Evolutionary conservation across 1,284 basidiomycete genomes (phyloP).

Genomic region (Boletellus deceptivus): DNA sequence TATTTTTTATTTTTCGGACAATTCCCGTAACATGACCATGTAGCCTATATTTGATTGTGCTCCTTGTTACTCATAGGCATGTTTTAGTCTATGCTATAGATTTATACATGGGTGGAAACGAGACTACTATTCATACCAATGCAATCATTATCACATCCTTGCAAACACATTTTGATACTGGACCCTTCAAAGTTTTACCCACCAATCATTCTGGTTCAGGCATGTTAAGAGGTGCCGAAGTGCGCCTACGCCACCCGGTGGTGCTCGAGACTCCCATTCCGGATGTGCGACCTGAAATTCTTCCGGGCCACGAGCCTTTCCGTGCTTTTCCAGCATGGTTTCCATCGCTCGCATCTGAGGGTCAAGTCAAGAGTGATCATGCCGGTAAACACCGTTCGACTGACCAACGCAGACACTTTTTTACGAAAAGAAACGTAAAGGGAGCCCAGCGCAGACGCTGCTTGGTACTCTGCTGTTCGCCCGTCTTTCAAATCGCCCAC

Average conservation of each 20-base stretch:
- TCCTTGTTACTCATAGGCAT: conserved; percentile 10
- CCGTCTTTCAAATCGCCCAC: conserved; percentile 60
- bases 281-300: conserved; percentile 23
- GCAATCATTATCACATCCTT: conserved; percentile 12
- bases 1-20: not conserved
- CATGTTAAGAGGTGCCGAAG: conserved; percentile 47
- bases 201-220: conserved; percentile 50
- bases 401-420: conserved; percentile 58
- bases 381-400: conserved; percentile 26
- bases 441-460: conserved; percentile 52
- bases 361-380: conserved; percentile 2
- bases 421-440: conserved; percentile 54
- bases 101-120: conserved; percentile 21
- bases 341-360: conserved; percentile 20
- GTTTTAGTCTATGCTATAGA: conserved; percentile 24
- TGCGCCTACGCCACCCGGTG: conserved; percentile 47
- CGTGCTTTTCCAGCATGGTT: conserved; percentile 39
- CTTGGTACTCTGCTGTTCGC: conserved; percentile 57
- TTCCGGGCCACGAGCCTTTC: conserved; percentile 21
- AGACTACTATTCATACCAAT: conserved; percentile 10
- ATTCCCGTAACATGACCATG: conserved; percentile 6
- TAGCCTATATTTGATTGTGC: conserved; percentile 10
- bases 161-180: not conserved
- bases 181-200: conserved; percentile 27
- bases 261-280: conserved; percentile 28